A percentile compares a stretch with the other conserved stretches of the same genome.
phyloP scores from a whole-genome alignment of 2,329 filamentous ascomycete species.

The Ophiostoma montium region DNA sequence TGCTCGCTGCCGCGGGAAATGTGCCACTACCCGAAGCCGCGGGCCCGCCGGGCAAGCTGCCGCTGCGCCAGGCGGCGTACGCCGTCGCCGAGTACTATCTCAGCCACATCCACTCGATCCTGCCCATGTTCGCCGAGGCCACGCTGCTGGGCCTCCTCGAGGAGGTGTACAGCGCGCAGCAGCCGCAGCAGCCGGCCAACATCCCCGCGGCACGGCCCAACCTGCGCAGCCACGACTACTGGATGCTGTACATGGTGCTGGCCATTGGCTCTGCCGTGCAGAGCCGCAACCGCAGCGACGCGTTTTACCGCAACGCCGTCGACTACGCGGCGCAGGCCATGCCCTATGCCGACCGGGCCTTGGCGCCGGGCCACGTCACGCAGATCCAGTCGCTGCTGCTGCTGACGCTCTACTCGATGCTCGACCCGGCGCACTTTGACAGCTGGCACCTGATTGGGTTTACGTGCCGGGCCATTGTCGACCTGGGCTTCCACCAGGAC shows the following conservation, averaged over 20 bases:
- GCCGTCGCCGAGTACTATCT: slow-evolving; percentile 72
- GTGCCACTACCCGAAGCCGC: slow-evolving; percentile 52
- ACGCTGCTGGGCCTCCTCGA: slow-evolving; percentile 65
- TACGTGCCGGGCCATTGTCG: slow-evolving; percentile 73
- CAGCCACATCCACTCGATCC: slow-evolving; percentile 62
- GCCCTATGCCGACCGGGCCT: slow-evolving; percentile 63
- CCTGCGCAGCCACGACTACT: slow-evolving; percentile 59
- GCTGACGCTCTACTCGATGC: slow-evolving; percentile 75
- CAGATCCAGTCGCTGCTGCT: slow-evolving; percentile 82
- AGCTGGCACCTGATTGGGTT: slow-evolving; percentile 90
- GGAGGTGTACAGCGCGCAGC: slow-evolving; percentile 60
- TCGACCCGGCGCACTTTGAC: slow-evolving; percentile 84
- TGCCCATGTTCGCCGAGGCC: slow-evolving; percentile 73
- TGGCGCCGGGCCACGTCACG: slow-evolving; percentile 69
- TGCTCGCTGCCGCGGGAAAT: slow-evolving; percentile 69
- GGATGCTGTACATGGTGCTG: slow-evolving; percentile 78
- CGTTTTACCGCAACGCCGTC: slow-evolving; percentile 43
- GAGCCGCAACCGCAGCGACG: slow-evolving; percentile 54
- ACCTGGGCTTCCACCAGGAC: slow-evolving; percentile 87
- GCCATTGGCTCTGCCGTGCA: slow-evolving; percentile 66
- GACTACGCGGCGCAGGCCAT: slow-evolving; percentile 51
- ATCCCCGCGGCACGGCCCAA: slow-evolving; percentile 24
- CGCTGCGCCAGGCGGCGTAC: slow-evolving; percentile 53
- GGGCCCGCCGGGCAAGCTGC: slow-evolving; percentile 42
- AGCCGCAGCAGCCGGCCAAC: slow-evolving; percentile 17